Base-by-base conservation (phyloP, 192 early-diverging fungal species). In the Coemansia sp. region DNA sequence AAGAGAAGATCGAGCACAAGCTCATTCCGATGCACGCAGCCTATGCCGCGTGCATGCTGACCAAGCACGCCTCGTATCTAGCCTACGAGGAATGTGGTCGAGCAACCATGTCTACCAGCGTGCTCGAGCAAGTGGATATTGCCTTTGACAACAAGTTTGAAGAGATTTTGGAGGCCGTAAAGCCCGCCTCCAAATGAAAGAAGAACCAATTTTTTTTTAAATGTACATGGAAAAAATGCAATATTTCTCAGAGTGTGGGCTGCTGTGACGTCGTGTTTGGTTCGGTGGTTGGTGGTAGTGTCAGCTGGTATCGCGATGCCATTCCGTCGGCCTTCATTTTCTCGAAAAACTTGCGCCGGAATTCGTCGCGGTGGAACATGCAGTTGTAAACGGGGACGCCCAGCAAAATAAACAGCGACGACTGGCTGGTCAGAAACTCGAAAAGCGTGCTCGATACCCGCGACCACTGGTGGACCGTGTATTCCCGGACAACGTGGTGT, bases 21-120 rank as follows among this genome's bases (percentile, higher is more conserved):
- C 67, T 75, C 8, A 62, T 80, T 30, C 49, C 69, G 8, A 62
- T 92, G 67, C 75, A 82, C 7, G 87, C 90, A 19, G 82, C 85
- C 3, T 90, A 79, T 65, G 85, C 84, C 0, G 74, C 62, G 0
- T 70, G 74, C 22, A 51, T 70, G 59, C 38, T 77, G 7, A 46
- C 74, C 21, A 27, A 62, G 8, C 74, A 77, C 47, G 74, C 74
- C 8, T 77, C 74, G 27, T 70, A 58, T 25, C 23, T 77, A 46
- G 74, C 74, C 2, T 77, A 66, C 21, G 74, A 77, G 8, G 66
- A 69, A 23, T 77, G 67, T 19, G 62, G 67, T 4, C 46, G 74
- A 4, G 58, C 66, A 2, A 70, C 67, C 7, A 67, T 66, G 60
- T 58, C 74, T 8, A 45, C 62, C 19, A 66, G 52, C 36, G 53